Conservation (phyloP, 202 grass and related monocot genomes). For the Digitaria exilis region DNA sequence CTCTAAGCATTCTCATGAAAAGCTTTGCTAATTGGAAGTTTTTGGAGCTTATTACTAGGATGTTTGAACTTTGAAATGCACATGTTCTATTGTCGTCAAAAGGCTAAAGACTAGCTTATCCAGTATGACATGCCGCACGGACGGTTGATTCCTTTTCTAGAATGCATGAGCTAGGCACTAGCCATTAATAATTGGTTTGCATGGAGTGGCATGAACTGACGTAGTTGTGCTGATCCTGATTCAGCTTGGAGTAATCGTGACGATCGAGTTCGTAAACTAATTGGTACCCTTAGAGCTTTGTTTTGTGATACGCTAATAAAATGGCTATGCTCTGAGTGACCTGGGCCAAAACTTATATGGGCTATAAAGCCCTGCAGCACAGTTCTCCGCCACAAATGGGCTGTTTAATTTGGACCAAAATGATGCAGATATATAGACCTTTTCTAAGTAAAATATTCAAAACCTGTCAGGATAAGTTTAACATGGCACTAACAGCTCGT, state of each 20-base stretch:
- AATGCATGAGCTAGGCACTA: neutral
- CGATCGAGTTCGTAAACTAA: too few species aligned
- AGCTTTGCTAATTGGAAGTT: neutral
- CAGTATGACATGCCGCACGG: neutral
- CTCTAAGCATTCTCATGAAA: neutral
- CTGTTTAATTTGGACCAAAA: too few species aligned
- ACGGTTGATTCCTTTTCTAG: conserved; percentile 27
- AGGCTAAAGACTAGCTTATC: conserved; percentile 34
- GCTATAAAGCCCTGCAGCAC: neutral
- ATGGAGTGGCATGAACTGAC: neutral
- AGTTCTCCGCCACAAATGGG: neutral
- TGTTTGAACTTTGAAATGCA: conserved; percentile 16
- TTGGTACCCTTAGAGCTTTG: too few species aligned
- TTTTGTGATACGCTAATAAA: neutral
- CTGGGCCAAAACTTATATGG: neutral
- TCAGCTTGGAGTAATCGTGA: neutral
- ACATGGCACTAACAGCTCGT: too few species aligned
- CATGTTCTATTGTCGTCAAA: conserved; percentile 10
- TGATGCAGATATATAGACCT: too few species aligned
- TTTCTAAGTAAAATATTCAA: too few species aligned
- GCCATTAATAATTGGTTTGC: conserved; percentile 18
- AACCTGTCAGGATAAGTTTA: too few species aligned
- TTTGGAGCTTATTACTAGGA: conserved; percentile 16
- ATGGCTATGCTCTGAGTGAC: neutral
- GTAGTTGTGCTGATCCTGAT: neutral